Evolutionary conservation across 352 stramenopile species (phyloP), one percentile per base, ranked within the genome.

Genomic region (Aphanomyces astaci): DNA sequence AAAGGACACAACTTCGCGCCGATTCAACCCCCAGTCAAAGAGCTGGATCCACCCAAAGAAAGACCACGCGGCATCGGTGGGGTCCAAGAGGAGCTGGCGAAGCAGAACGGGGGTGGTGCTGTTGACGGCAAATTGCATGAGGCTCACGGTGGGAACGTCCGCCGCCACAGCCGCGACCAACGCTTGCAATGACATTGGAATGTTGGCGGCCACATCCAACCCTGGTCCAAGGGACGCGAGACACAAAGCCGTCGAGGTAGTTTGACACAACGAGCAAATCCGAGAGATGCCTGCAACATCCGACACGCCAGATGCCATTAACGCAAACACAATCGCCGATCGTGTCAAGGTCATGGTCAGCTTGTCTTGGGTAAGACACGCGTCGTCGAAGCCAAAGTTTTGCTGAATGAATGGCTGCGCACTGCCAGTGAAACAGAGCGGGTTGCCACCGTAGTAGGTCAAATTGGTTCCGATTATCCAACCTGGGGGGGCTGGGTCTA

Each of bases 91-190:
- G 33, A 4, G 13, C n/a, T 64, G 55, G 24, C n/a, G 28, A 24
- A 63, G 46, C 13, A 64, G 2, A 5, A 22, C 9, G 15, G 13
- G 30, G 43, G 39, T 30, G 36, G 10, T 30, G 28, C 19, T 64
- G 28, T 64, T n/a, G 3, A 11, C 27, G 36, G 36, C 56, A 64
- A 64, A 64, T 27, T 64, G 56, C 56, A 64, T 64, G n/a, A 64
- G 5, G 19, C 22, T 36, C 17, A 64, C n/a, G 30, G 46, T 33
- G 2, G 27, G 32, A 9, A 15, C 39, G 39, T 46, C 17, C n/a
- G n/a, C n/a, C n/a, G n/a, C n/a, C n/a, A n/a, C 17, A 46, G 39
- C 39, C 39, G 39, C 39, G 39, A n/a, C n/a, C n/a, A n/a, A n/a
- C n/a, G n/a, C n/a, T n/a, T n/a, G n/a, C n/a, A n/a, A n/a, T n/a